Percentiles rank a stretch among this genome's conserved stretches.
These are phyloP conservation scores for Melaleuca alternifolia DNA, from an alignment of 345 rosid species.

Conservation along the genomic window DNA sequence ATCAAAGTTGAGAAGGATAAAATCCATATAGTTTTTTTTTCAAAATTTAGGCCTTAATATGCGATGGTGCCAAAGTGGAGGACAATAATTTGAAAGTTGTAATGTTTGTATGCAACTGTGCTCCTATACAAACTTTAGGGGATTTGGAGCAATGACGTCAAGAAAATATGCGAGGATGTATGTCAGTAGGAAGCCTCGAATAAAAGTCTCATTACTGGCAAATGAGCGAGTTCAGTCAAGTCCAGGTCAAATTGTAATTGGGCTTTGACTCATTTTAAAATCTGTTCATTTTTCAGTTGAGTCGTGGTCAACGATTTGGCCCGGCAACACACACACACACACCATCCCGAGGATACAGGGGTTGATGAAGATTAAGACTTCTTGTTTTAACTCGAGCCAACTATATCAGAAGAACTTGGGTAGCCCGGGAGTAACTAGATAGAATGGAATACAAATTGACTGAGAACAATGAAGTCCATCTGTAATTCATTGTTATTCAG, in stretches of 20 bases:
- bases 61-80: background rate
- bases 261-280: background rate
- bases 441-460: background rate
- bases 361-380: background rate
- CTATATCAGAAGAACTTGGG: background rate
- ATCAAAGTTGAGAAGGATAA: background rate
- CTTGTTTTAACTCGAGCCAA: background rate
- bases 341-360: accelerated
- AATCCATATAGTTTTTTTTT: background rate
- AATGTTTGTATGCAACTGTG: background rate
- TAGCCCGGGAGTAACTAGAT: background rate
- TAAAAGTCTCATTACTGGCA: background rate
- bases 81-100: background rate
- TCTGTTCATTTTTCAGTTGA: background rate
- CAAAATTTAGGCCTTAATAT: background rate
- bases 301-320: background rate
- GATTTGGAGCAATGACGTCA: background rate
- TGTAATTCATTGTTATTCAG: background rate
- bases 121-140: background rate
- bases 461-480: background rate
- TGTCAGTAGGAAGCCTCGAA: background rate
- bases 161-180: background rate
- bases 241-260: background rate
- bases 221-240: background rate
- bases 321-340: background rate